A percentile compares a stretch with the other conserved stretches of the same genome.
Conservation (phyloP, 257 asterid species). For the Euphrasia confusa region DNA sequence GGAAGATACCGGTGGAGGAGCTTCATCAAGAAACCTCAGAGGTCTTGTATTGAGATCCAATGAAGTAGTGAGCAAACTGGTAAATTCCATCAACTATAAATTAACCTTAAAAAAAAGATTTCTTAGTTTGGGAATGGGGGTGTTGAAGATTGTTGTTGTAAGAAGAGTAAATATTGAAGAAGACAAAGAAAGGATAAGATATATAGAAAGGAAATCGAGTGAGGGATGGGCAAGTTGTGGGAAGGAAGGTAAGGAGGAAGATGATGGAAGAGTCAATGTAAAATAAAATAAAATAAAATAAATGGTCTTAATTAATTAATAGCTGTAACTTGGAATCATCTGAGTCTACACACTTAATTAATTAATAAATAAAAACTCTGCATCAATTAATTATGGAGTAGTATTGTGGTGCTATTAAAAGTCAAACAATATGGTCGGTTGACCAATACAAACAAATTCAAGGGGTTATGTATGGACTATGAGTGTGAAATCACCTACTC, state of each 20-base stretch:
- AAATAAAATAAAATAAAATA: too few relatives aligned
- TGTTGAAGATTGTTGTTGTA: neutral
- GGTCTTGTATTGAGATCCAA: slow-evolving; percentile 59
- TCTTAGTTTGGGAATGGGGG: too few relatives aligned
- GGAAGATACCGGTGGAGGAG: slow-evolving; percentile 7
- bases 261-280: neutral
- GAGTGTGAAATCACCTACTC: neutral
- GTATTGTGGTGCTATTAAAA: neutral
- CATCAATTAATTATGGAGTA: too few relatives aligned
- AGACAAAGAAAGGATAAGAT: neutral
- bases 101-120: too few relatives aligned
- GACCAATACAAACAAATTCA: neutral
- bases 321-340: slow-evolving; percentile 1
- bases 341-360: neutral
- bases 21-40: slow-evolving; percentile 27
- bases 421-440: neutral
- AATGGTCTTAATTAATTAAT: neutral
- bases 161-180: neutral
- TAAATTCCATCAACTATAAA: slow-evolving; percentile 46
- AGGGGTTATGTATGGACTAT: neutral
- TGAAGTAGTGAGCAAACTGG: slow-evolving; percentile 49
- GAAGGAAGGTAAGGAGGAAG: slow-evolving; percentile 1
- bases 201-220: too few relatives aligned
- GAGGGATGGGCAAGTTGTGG: neutral
- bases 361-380: too few relatives aligned